Evolutionary conservation across 164 flowering plant genomes (phyloP).

Genomic region (Liquidambar formosana): DNA sequence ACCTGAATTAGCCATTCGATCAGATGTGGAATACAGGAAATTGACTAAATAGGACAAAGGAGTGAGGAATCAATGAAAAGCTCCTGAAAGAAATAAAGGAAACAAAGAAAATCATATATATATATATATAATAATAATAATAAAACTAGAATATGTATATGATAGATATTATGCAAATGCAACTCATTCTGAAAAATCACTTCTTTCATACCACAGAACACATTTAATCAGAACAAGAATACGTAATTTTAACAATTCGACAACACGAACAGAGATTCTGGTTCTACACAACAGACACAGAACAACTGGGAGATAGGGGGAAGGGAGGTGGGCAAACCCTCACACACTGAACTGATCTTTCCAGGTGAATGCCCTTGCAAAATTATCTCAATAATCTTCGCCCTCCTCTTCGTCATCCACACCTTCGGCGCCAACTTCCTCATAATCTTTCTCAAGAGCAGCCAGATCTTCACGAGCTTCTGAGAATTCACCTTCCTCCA

Average conservation of each 20-base stretch:
- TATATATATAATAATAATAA: not conserved
- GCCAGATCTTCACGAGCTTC: constrained; percentile 55
- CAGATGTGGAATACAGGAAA: too few relatives aligned
- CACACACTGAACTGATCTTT: constrained; percentile 1
- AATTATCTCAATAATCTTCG: constrained; percentile 30
- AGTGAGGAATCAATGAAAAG: too few relatives aligned
- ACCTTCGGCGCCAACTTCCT: constrained; percentile 52
- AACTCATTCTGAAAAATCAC: constrained; percentile 1
- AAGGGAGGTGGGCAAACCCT: not conserved
- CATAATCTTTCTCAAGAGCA: constrained; percentile 57
- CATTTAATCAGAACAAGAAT: not conserved
- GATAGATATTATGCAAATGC: not conserved
- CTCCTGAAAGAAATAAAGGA: too few relatives aligned
- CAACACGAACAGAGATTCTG: not conserved
- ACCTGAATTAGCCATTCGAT: too few relatives aligned
- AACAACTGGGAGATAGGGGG: not conserved
- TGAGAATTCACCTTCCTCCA: constrained; percentile 58
- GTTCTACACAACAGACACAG: constrained; percentile 1
- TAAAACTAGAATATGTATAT: not conserved
- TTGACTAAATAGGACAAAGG: too few relatives aligned
- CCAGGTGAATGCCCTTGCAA: not conserved
- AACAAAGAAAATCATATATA: too few relatives aligned
- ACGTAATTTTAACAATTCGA: constrained; percentile 8
- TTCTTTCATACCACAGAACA: constrained; percentile 7
- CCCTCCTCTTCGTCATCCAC: constrained; percentile 44